Evolutionary conservation across 805 yeast species (phyloP).

Genomic region (Metschnikowia gruessii): DNA sequence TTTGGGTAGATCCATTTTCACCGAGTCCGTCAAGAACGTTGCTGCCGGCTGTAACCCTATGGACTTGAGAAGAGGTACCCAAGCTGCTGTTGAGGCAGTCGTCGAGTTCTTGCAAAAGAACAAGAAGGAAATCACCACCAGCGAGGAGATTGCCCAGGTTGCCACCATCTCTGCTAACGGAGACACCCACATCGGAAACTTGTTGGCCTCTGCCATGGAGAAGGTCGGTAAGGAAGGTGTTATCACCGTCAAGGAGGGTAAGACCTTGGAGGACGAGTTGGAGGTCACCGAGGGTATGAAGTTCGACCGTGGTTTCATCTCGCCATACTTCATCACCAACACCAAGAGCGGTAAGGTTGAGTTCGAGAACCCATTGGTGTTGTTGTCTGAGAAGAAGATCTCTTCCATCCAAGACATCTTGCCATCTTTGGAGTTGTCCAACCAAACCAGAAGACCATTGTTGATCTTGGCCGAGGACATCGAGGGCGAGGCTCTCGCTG

Average conservation of each 20-base stretch:
- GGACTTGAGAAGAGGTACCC: slow-evolving; percentile 96
- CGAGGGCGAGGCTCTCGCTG: slow-evolving; percentile 98
- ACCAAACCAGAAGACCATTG: slow-evolving; percentile 89
- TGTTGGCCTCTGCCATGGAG: slow-evolving; percentile 95
- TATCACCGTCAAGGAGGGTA: slow-evolving; percentile 95
- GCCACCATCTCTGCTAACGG: slow-evolving; percentile 98
- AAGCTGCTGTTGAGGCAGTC: slow-evolving; percentile 93
- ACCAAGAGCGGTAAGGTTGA: slow-evolving; percentile 91
- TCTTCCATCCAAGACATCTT: slow-evolving; percentile 85
- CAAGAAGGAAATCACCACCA: slow-evolving; percentile 90
- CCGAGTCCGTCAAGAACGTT: slow-evolving; percentile 93
- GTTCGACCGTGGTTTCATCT: slow-evolving; percentile 95
- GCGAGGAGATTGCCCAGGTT: slow-evolving; percentile 95
- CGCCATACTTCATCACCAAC: slow-evolving; percentile 95
- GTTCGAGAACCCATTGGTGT: slow-evolving; percentile 86
- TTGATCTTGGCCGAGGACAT: slow-evolving; percentile 92
- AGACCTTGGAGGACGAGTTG: slow-evolving; percentile 92
- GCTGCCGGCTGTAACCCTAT: slow-evolving; percentile 99
- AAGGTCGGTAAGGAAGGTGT: slow-evolving; percentile 99
- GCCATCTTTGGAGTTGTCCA: slow-evolving; percentile 90
- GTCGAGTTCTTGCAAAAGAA: slow-evolving; percentile 77
- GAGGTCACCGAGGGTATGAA: slow-evolving; percentile 98
- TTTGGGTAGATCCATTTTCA: slow-evolving; percentile 90
- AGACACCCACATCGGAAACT: slow-evolving; percentile 84
- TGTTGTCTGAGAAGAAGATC: slow-evolving; percentile 90